phyloP scores from a whole-genome alignment of 495 filamentous ascomycete species.

The Podospora australis region DNA sequence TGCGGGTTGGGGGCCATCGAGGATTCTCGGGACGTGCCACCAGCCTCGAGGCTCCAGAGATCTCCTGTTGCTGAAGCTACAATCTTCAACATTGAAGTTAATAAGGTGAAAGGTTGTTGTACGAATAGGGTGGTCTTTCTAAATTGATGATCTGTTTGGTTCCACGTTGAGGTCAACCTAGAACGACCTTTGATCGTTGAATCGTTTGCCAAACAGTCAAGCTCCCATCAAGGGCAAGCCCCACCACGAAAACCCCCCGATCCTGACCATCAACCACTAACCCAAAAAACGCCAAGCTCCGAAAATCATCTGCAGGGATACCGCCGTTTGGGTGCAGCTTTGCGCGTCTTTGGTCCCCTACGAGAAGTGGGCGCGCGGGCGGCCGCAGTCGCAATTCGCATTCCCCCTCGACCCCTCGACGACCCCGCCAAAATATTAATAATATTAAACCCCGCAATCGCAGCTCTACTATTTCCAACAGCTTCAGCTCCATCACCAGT shows the following conservation, averaged over 20 bases:
- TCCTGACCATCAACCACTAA: neutral
- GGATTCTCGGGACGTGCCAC: no score
- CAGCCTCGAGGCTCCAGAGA: no score
- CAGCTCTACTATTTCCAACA: neutral
- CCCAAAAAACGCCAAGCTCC: neutral
- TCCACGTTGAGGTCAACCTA: no score
- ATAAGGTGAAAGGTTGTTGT: neutral
- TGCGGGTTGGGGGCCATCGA: no score
- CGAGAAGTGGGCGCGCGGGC: neutral
- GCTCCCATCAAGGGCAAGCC: no score
- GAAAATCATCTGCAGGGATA: neutral
- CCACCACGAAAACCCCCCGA: no score
- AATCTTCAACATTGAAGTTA: neutral
- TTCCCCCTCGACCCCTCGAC: neutral
- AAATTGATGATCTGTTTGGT: no score
- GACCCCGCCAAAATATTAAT: neutral
- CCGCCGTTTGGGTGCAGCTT: neutral
- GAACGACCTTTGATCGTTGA: no score
- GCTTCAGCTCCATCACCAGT: neutral
- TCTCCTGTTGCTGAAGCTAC: no score
- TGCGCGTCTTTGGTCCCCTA: no score
- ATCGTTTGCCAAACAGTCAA: no score
- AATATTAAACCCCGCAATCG: neutral
- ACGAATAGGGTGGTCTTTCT: neutral
- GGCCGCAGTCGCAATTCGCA: no score